Conservation (phyloP, 805 yeast genomes). For the Kazachstania kunashirensis region DNA sequence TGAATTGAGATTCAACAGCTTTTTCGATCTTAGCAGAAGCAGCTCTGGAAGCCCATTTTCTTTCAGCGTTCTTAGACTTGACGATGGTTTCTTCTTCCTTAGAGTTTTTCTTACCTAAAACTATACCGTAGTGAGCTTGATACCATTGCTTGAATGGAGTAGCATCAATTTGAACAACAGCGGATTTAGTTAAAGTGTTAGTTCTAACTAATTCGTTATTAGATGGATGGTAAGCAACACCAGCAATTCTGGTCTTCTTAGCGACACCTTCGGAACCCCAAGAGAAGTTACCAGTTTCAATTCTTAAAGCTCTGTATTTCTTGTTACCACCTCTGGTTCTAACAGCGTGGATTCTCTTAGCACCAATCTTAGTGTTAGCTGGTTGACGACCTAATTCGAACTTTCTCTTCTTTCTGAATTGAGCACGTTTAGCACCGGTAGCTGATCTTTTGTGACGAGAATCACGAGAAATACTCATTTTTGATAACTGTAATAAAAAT, state of each 20-base stretch:
- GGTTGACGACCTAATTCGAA: slow-evolving; percentile 99
- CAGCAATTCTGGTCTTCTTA: slow-evolving; percentile 97
- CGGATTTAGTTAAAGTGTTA: slow-evolving; percentile 97
- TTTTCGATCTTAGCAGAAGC: slow-evolving; percentile 73
- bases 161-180: slow-evolving; percentile 98
- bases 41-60: slow-evolving; percentile 91
- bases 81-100: slow-evolving; percentile 52
- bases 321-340: slow-evolving; percentile 99
- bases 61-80: slow-evolving; percentile 72
- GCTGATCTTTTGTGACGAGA: slow-evolving; percentile 99
- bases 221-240: slow-evolving; percentile 98
- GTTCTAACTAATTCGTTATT: slow-evolving; percentile 99
- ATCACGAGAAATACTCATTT: slow-evolving; percentile 99
- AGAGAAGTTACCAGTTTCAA: slow-evolving; percentile 98
- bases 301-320: slow-evolving; percentile 99
- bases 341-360: slow-evolving; percentile 97
- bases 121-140: slow-evolving; percentile 95
- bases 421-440: slow-evolving; percentile 99
- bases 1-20: slow-evolving; percentile 92
- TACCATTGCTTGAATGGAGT: slow-evolving; percentile 99
- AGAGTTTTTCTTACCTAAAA: slow-evolving; percentile 75
- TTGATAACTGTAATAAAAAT: slow-evolving; percentile 31
- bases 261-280: slow-evolving; percentile 99
- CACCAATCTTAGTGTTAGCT: slow-evolving; percentile 98
- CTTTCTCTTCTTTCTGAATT: slow-evolving; percentile 99